Evolutionary conservation across 2,329 filamentous ascomycete genomes (phyloP).

Genomic region (Xylariaceae sp.): DNA sequence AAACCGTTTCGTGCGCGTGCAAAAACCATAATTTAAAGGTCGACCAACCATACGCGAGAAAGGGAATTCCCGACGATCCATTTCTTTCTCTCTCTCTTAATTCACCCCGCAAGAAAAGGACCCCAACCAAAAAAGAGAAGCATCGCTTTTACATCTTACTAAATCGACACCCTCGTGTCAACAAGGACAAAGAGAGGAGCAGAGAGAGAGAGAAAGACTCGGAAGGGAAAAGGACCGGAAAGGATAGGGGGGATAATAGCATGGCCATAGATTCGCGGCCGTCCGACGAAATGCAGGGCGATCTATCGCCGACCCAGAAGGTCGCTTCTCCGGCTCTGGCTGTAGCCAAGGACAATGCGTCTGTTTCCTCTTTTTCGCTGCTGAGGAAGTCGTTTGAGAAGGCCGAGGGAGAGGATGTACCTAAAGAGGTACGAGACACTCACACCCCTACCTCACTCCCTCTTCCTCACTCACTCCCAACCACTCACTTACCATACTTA

Average conservation of each 20-base stretch:
- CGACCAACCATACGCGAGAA: too few relatives aligned
- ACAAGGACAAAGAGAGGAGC: too few relatives aligned
- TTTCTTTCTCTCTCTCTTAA: too few relatives aligned
- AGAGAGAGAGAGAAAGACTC: not conserved
- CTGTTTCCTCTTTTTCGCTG: too few relatives aligned
- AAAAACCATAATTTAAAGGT: too few relatives aligned
- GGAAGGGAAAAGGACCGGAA: not conserved
- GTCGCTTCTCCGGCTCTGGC: not conserved
- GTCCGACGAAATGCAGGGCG: not conserved
- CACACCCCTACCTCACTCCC: not conserved
- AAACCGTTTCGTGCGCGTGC: not conserved
- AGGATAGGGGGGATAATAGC: not conserved
- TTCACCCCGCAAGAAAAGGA: too few relatives aligned
- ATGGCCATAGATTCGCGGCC: not conserved
- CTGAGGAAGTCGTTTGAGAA: not conserved
- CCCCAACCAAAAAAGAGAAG: too few relatives aligned
- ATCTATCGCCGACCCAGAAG: not conserved
- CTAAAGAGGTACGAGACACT: conserved; percentile 9
- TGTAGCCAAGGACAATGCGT: not conserved
- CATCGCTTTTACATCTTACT: too few relatives aligned
- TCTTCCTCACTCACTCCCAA: not conserved
- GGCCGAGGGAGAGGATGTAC: not conserved
- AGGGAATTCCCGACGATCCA: too few relatives aligned
- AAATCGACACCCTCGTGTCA: too few relatives aligned
- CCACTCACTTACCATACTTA: not conserved